Conservation (phyloP, 2,329 filamentous ascomycete species). For the Rutstroemia sydowiana region DNA sequence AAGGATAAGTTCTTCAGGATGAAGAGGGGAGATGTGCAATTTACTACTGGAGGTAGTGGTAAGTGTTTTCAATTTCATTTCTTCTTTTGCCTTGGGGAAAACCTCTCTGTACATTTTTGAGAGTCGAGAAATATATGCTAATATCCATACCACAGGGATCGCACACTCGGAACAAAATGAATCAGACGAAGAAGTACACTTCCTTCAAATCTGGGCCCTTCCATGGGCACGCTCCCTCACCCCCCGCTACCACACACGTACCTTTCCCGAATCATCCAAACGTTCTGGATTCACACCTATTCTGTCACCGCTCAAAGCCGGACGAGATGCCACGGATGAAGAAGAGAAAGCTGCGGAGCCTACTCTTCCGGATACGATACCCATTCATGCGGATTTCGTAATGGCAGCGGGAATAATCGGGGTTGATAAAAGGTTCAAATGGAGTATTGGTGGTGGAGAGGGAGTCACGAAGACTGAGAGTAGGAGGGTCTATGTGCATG, state of each 20-base stretch:
- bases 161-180: slow-evolving; percentile 80
- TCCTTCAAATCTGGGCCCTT: slow-evolving; percentile 82
- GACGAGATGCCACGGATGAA: slow-evolving; percentile 50
- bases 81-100: neutral
- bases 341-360: slow-evolving; percentile 60
- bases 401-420: slow-evolving; percentile 73
- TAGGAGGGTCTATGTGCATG: slow-evolving; percentile 70
- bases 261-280: slow-evolving; percentile 68
- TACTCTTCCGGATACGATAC: slow-evolving; percentile 59
- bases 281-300: slow-evolving; percentile 64
- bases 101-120: no score
- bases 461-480: slow-evolving; percentile 45
- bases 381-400: slow-evolving; percentile 75
- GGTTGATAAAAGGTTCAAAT: slow-evolving; percentile 58
- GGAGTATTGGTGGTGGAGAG: slow-evolving; percentile 62
- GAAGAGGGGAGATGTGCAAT: slow-evolving; percentile 77
- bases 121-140: slow-evolving; percentile 14
- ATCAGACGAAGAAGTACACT: slow-evolving; percentile 65
- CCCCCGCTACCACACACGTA: slow-evolving; percentile 69
- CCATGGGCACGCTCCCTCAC: slow-evolving; percentile 67
- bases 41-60: slow-evolving; percentile 78
- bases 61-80: slow-evolving; percentile 24
- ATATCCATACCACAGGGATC: slow-evolving; percentile 41
- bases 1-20: slow-evolving; percentile 62
- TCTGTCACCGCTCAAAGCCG: slow-evolving; percentile 65